Conservation (phyloP, 164 flowering plant genomes). For the Houttuynia cordata region DNA sequence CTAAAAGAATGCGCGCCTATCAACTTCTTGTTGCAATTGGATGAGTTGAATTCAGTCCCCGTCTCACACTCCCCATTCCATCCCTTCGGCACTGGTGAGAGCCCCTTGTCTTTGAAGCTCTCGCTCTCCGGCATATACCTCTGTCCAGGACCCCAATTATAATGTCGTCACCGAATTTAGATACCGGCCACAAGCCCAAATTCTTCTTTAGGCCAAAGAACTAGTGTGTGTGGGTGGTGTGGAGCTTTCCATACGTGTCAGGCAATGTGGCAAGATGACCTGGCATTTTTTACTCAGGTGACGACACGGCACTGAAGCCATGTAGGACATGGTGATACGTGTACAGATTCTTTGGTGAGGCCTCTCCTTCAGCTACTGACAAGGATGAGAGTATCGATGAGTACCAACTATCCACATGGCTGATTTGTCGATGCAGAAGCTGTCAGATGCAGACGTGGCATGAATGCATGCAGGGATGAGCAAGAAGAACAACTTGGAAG, state of each 20-base stretch:
- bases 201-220: slow-evolving; percentile 6
- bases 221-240: slow-evolving; percentile 10
- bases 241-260: slow-evolving; percentile 5
- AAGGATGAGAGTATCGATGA: slow-evolving; percentile 1
- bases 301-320: slow-evolving; percentile 9
- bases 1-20: slow-evolving; percentile 5
- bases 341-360: not conserved
- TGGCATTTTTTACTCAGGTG: not conserved
- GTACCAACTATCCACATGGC: slow-evolving; percentile 1
- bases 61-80: no score
- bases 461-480: slow-evolving; percentile 2
- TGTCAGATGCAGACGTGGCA: not conserved
- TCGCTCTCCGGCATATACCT: no score
- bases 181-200: slow-evolving; percentile 5
- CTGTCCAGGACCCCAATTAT: slow-evolving; percentile 7
- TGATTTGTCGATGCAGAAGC: not conserved
- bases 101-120: no score
- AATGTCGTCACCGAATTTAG: slow-evolving; percentile 10
- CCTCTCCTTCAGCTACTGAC: not conserved
- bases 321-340: slow-evolving; percentile 6
- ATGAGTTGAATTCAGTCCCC: slow-evolving; percentile 5
- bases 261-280: slow-evolving; percentile 10
- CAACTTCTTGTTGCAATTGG: slow-evolving; percentile 2
- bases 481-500: slow-evolving; percentile 7
- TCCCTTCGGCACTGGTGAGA: no score